Base-by-base conservation (phyloP, 345 rosid species). In the Salix koriyanagi region DNA sequence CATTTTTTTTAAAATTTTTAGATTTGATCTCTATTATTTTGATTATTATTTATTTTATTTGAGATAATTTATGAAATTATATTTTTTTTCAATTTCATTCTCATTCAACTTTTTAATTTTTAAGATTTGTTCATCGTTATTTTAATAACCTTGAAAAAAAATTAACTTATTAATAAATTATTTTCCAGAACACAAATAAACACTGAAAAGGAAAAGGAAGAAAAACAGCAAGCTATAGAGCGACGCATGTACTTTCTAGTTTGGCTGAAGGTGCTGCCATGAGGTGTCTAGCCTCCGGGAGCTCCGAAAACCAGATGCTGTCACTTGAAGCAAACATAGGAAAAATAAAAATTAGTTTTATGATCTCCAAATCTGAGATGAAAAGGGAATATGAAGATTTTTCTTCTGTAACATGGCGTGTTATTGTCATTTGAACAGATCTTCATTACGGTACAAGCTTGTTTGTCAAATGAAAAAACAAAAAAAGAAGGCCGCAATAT, bases 401-500 rank as follows among this genome's bases (percentile, higher is more conserved):
- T 15, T 32, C 65, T 60, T 70, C 77, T 19, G 70, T 69, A 69
- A 28, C 36, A 50, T 75, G 62, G 48, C 44, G 28, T 70, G 77
- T 79, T 79, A 75, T 66, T 74, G 76, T 37, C 70, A 41, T 56
- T 28, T 19, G 65, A 88, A 79, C 79, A 21, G 76, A 74, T 70
- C 70, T 62, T 80, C 44, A 58, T 66, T 68, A 78, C 56, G 78
- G 78, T 75, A 62, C 69, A 66, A 61, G 37, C 42, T 88, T 85
- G 78, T 79, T 65, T n/a, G 42, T 54, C 74, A 36, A 39, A 39
- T 42, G 81, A 48, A 62, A 74, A 79, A 76, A 58, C 71, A 75
- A 70, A 25, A 82, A n/a, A 42, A 65, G 54, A 86, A 82, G 71
- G 90, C 86, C 86, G 89, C 86, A 52, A 34, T 77, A 75, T 65